These are phyloP conservation scores for Aureobasidium sp. DNA, from an alignment of 2,329 filamentous ascomycete genomes.

Conservation along the genomic window DNA sequence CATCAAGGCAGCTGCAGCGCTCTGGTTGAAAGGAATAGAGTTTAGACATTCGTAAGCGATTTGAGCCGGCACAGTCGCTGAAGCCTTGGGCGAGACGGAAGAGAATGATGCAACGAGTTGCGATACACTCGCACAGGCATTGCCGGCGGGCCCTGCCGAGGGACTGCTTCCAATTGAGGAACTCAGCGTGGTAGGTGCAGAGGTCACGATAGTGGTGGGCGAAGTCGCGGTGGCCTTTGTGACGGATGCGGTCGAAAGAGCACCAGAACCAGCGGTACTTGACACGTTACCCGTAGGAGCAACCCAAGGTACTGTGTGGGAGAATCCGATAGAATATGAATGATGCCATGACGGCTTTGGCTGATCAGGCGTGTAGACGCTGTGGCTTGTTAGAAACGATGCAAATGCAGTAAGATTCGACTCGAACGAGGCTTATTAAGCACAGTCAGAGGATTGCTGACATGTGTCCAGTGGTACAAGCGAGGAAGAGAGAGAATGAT, in stretches of 20 bases:
- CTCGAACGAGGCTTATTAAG: background rate
- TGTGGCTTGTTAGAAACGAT: background rate
- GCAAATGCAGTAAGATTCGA: no score
- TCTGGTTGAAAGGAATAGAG: constrained; percentile 40
- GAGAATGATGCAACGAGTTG: constrained; percentile 22
- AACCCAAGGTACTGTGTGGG: background rate
- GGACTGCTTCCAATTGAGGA: no score
- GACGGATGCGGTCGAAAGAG: background rate
- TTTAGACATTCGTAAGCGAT: constrained; percentile 42
- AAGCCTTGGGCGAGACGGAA: constrained; percentile 22
- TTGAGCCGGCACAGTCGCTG: constrained; percentile 37
- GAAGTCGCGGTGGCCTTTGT: no score
- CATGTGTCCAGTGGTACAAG: no score
- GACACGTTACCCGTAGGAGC: background rate
- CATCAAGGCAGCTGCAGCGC: constrained; percentile 33
- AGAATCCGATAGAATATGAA: background rate
- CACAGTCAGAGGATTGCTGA: background rate
- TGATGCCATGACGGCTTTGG: background rate
- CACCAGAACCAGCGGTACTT: background rate
- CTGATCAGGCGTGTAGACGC: background rate
- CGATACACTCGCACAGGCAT: constrained; percentile 25
- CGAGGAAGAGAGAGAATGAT: background rate
- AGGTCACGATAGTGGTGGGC: no score
- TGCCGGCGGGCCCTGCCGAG: no score
- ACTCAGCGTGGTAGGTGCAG: no score